Evolutionary conservation across 305 asterid species (phyloP).

Genomic region (Rubia peregrina): DNA sequence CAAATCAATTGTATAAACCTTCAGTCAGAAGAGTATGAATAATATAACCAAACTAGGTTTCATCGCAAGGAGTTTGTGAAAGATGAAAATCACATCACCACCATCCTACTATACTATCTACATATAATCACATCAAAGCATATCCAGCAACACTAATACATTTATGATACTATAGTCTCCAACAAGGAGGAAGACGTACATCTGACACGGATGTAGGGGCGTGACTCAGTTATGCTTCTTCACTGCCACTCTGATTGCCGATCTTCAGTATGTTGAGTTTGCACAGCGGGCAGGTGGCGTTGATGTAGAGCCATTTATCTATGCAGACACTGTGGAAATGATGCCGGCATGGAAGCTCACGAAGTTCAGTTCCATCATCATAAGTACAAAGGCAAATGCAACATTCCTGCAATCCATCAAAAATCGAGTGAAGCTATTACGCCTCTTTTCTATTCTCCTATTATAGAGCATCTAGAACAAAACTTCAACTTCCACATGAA

Average conservation of each 20-base stretch:
- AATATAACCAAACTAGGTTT: neutral
- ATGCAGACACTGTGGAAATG: slow-evolving; percentile 82
- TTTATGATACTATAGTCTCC: neutral
- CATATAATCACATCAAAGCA: neutral
- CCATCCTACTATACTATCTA: neutral
- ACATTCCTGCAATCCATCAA: slow-evolving; percentile 56
- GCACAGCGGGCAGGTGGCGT: slow-evolving; percentile 93
- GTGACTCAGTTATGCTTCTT: slow-evolving; percentile 41
- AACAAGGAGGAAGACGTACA: slow-evolving; percentile 1
- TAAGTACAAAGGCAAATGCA: slow-evolving; percentile 86
- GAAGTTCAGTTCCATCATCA: slow-evolving; percentile 81
- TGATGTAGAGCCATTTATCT: slow-evolving; percentile 88
- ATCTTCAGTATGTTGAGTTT: slow-evolving; percentile 76
- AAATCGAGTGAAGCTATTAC: neutral
- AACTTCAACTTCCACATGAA: neutral
- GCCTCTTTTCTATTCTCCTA: neutral
- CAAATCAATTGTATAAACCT: neutral
- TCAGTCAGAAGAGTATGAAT: neutral
- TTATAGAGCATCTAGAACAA: neutral
- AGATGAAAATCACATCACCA: neutral
- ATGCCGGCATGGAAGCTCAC: slow-evolving; percentile 90
- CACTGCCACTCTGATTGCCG: slow-evolving; percentile 53
- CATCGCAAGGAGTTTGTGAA: neutral
- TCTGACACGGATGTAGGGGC: neutral
- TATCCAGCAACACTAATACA: neutral